A percentile compares a stretch with the other conserved stretches of the same genome.
phyloP scores from a whole-genome alignment of 371 early-diverging fungal genomes.

The Batkoa obscura region DNA sequence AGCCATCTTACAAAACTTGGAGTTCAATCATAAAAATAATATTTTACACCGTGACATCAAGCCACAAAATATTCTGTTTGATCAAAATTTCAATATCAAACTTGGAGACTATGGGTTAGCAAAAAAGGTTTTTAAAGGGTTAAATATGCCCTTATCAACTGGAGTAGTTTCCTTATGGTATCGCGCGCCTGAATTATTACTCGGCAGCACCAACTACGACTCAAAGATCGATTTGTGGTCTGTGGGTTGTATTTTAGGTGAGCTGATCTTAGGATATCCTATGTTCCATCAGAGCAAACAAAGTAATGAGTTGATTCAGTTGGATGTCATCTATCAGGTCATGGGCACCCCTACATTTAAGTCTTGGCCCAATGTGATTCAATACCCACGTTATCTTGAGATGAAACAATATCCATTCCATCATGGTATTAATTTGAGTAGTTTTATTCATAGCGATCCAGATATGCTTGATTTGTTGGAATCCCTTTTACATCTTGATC shows the following conservation, averaged over 20 bases:
- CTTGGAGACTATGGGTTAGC: conserved; percentile 81
- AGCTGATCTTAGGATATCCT: conserved; percentile 83
- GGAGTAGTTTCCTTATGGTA: conserved; percentile 96
- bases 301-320: too few species aligned
- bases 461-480: conserved; percentile 54
- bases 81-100: conserved; percentile 17
- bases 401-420: too few species aligned
- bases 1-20: too few species aligned
- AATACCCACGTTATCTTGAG: too few species aligned
- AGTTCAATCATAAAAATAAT: conserved; percentile 81
- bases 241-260: conserved; percentile 95
- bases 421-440: too few species aligned
- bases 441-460: too few species aligned
- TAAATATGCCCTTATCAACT: conserved; percentile 52
- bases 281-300: conserved; percentile 36
- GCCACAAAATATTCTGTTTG: conserved; percentile 87
- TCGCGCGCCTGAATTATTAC: conserved; percentile 86
- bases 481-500: conserved; percentile 84
- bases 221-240: conserved; percentile 98
- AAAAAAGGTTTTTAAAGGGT: conserved; percentile 54
- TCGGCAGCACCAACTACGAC: conserved; percentile 74
- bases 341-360: conserved; percentile 14
- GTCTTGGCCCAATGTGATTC: too few species aligned
- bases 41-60: conserved; percentile 96
- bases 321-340: conserved; percentile 22